Base-by-base conservation (phyloP, 1,284 basidiomycete genomes). In the Irpex sp. region DNA sequence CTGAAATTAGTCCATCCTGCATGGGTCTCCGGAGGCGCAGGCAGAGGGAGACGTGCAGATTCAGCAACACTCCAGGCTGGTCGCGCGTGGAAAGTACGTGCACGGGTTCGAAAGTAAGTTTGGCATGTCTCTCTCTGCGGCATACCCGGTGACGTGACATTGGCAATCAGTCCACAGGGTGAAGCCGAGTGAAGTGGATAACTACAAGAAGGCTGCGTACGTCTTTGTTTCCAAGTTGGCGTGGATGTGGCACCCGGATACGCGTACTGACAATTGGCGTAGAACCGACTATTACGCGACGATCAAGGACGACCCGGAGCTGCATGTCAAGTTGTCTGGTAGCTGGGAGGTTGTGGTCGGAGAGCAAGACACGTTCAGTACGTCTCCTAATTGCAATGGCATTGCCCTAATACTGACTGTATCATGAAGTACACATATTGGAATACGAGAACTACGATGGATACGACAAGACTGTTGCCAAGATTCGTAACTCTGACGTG, bases 381-480 rank as follows among this genome's bases (percentile, higher is more conserved):
- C 58, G 83, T 17, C 70, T 17, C 59, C 15, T 9, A 66, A 59
- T 64, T 61, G 54, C 59, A 31, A 65, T 26, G 57, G n/a, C n/a
- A 49, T 55, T 48, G 17, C 13, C 13, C 36, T 11, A 34, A 49
- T 52, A 58, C 52, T 57, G 54, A 13, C 21, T n/a, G n/a, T 7
- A 19, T 26, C 38, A 3, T 34, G 38, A 64, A 87, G 87, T 85
- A 26, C 91, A 93, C 70, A 87, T 97, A 66, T 81, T 94, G 26
- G 94, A 96, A 75, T 96, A 96, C 73, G 92, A 96, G 76, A 94
- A 94, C 68, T 93, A 94, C 75, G 85, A 82, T 57, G 94, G 93
- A 9, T 93, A 86, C 68, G 94, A 96, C 76, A 88, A 85, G 73
- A 85, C 88, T 13, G 82, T 81, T 54, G 74, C 78, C 60, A 79